Percentiles rank a stretch among this genome's conserved stretches.
Evolutionary conservation across 2,329 filamentous ascomycete genomes (phyloP).

Genomic region (Aspergillus nomiae): DNA sequence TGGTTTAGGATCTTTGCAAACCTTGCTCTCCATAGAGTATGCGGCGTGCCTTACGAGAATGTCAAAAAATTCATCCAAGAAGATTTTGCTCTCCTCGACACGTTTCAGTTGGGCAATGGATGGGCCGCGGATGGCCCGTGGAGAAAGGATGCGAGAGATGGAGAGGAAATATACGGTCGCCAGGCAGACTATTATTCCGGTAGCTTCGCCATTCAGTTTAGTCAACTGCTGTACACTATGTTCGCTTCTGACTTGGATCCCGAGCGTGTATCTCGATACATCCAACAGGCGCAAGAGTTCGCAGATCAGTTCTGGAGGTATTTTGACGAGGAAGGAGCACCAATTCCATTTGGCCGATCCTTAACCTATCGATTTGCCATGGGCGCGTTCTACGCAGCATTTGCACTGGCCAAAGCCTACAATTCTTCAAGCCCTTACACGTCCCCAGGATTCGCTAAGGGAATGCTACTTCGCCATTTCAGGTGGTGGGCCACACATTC

Average conservation of each 20-base stretch:
- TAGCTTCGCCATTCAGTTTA: conserved; percentile 57
- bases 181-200: conserved; percentile 58
- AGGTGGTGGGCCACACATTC: conserved; percentile 52
- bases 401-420: conserved; percentile 46
- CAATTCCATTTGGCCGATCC: conserved; percentile 56
- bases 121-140: conserved; percentile 54
- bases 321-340: conserved; percentile 50
- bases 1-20: conserved; percentile 58
- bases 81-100: conserved; percentile 49
- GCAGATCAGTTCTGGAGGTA: conserved; percentile 50
- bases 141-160: conserved; percentile 20
- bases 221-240: conserved; percentile 50
- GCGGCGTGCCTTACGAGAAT: conserved; percentile 38
- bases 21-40: conserved; percentile 47
- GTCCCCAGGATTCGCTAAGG: conserved; percentile 47
- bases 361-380: conserved; percentile 56
- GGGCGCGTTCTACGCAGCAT: conserved; percentile 52
- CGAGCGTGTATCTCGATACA: conserved; percentile 40
- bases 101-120: conserved; percentile 48
- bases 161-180: conserved; percentile 12
- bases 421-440: conserved; percentile 41
- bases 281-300: conserved; percentile 45
- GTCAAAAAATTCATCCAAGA: conserved; percentile 42
- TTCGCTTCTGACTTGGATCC: conserved; percentile 48
- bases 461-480: conserved; percentile 53